Evolutionary conservation across 768 basidiomycete species (phyloP).

Genomic region (Suillus luteus): DNA sequence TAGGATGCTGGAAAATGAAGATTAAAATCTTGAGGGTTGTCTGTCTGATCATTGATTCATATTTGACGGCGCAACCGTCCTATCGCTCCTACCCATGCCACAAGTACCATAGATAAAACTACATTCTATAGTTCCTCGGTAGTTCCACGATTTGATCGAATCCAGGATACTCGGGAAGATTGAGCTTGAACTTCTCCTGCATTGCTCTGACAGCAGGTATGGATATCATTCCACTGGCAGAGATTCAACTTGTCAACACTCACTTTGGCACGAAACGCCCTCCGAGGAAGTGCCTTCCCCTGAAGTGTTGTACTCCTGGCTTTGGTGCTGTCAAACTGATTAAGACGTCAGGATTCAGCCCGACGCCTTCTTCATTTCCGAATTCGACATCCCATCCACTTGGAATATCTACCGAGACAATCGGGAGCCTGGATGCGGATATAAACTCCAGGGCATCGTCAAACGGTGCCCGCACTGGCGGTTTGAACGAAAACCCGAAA

Average conservation of each 20-base stretch:
- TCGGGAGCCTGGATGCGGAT: conserved; percentile 65
- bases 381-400: conserved; percentile 94
- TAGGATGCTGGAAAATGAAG: not conserved
- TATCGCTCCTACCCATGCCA: not conserved
- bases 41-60: not conserved
- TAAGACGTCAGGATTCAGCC: conserved; percentile 75
- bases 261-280: conserved; percentile 92
- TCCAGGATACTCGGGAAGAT: conserved; percentile 81
- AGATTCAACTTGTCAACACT: conserved; percentile 28
- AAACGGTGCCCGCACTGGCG: conserved; percentile 89
- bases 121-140: conserved; percentile 12
- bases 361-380: conserved; percentile 59
- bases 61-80: not conserved
- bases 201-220: conserved; percentile 49
- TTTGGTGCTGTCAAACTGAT: conserved; percentile 96
- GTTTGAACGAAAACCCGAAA: conserved; percentile 97
- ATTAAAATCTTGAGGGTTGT: not conserved
- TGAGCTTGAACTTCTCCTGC: conserved; percentile 73
- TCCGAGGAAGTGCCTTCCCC: conserved; percentile 88
- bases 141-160: conserved; percentile 86
- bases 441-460: conserved; percentile 71
- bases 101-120: not conserved
- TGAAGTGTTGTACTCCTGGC: conserved; percentile 75
- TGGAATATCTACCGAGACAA: conserved; percentile 95
- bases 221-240: not conserved